phyloP scores from a whole-genome alignment of 2,329 filamentous ascomycete genomes.

The Exutisphaerella laricina region DNA sequence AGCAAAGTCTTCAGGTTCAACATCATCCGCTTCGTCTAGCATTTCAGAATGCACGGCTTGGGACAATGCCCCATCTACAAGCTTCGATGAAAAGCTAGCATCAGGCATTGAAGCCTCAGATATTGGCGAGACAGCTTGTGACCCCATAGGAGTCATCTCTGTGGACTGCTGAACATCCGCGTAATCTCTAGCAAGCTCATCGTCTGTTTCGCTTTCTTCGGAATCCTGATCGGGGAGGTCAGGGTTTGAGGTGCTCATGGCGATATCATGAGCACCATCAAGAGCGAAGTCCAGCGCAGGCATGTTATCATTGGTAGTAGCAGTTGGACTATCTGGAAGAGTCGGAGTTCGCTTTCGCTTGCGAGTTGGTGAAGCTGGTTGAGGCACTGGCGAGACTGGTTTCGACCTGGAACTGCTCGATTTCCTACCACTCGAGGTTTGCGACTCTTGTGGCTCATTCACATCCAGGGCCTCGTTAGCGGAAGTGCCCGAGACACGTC shows the following conservation, averaged over 20 bases:
- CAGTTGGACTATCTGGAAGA: conserved; percentile 14
- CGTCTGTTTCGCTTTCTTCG: too few relatives aligned
- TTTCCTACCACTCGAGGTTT: conserved; percentile 9
- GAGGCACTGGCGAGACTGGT: conserved; percentile 5
- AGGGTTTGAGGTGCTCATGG: too few relatives aligned
- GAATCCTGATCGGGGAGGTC: too few relatives aligned
- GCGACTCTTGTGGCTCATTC: conserved; percentile 12
- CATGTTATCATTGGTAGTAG: not conserved
- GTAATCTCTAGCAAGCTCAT: conserved; percentile 12
- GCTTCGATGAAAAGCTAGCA: conserved; percentile 11
- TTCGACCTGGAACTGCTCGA: conserved; percentile 1
- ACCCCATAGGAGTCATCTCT: conserved; percentile 20
- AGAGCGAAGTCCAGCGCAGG: conserved; percentile 3
- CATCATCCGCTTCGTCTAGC: conserved; percentile 6
- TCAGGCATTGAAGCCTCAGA: conserved; percentile 19
- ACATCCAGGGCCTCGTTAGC: conserved; percentile 13
- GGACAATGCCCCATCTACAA: not conserved
- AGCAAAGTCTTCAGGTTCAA: conserved; percentile 10
- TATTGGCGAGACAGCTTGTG: conserved; percentile 19
- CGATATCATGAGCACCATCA: too few relatives aligned
- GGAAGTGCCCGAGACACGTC: conserved; percentile 18
- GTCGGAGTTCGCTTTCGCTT: conserved; percentile 27
- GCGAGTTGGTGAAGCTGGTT: conserved; percentile 19
- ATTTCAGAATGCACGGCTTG: not conserved
- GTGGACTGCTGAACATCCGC: conserved; percentile 18